phyloP scores from a whole-genome alignment of 2,329 filamentous ascomycete genomes.

The Grosmannia clavigera region DNA sequence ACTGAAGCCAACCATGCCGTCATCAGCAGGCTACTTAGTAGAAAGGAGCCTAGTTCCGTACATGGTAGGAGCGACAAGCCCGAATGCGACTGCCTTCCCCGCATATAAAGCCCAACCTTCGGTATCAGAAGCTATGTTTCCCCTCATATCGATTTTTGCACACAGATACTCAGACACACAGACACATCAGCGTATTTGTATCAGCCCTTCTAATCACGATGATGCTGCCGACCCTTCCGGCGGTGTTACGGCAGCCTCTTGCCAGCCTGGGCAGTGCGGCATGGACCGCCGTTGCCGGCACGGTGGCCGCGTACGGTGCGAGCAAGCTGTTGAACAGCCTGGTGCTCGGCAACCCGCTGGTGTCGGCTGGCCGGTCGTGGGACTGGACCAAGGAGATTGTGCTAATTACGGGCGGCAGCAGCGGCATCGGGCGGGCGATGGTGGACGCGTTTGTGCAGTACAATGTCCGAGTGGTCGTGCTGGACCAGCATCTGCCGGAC shows the following conservation, averaged over 20 bases:
- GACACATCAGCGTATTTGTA: too few species aligned
- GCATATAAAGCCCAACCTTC: too few species aligned
- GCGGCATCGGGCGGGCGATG: conserved; percentile 58
- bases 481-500: conserved; percentile 52
- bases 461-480: conserved; percentile 54
- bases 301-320: background rate
- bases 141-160: too few species aligned
- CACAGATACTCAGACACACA: too few species aligned
- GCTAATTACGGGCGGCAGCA: conserved; percentile 61
- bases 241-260: background rate
- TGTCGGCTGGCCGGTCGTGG: background rate
- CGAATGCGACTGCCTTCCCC: too few species aligned
- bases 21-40: too few species aligned
- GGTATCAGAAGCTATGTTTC: too few species aligned
- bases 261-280: background rate
- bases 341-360: conserved; percentile 4
- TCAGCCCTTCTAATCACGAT: too few species aligned
- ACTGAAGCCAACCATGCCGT: too few species aligned
- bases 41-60: too few species aligned
- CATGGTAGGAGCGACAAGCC: too few species aligned
- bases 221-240: too few species aligned
- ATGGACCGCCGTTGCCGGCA: background rate
- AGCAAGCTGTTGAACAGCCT: conserved; percentile 3
- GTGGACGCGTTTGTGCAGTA: conserved; percentile 52
- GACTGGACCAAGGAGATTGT: conserved; percentile 33